Base-by-base conservation (phyloP, 192 early-diverging fungal species). In the Coemansia sp. region DNA sequence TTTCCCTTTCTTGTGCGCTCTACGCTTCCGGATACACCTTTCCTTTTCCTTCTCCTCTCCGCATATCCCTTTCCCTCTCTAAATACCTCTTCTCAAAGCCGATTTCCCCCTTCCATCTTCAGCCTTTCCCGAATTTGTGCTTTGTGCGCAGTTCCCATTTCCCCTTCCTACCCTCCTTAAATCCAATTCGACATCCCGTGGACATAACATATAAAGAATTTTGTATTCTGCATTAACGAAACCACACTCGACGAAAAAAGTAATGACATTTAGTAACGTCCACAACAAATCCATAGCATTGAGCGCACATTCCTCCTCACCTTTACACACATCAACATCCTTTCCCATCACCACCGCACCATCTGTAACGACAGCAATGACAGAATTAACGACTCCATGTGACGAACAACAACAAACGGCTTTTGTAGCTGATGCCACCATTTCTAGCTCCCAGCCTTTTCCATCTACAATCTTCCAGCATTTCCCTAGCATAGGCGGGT, bases 11-110 rank as follows among this genome's bases (percentile, higher is more conserved):
- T 59, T 38, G 33, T 59, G 33, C 57, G 20, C 57, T 35, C 30
- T 59, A 36, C 57, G 18, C 57, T 59, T 59, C 12, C 57, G 33
- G 33, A 59, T 59, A 59, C 18, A 59, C 49, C 52, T 39, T 53
- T 63, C 16, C 26, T 24, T 21, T 39, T 38, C 53, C 52, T 49
- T 39, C 35, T 35, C 36, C 58, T 48, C 11, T n/a, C 61, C n/a
- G 18, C 67, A 0, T 49, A 30, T 58, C 35, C 21, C 12, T 46
- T 58, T 23, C 59, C 56, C 65, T 23, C n/a, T 63, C 60, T 30
- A 44, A 46, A 34, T 46, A n/a, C 35, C 52, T 51, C 2, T 10
- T 24, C 14, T 45, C 61, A 1, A 33, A 16, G 49, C n/a, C 41
- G 49, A 24, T 38, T 48, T 64, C 12, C 36, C 24, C 35, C 39